Conservation (phyloP, 1,284 basidiomycete genomes). For the Cutaneotrichosporon sp. region DNA sequence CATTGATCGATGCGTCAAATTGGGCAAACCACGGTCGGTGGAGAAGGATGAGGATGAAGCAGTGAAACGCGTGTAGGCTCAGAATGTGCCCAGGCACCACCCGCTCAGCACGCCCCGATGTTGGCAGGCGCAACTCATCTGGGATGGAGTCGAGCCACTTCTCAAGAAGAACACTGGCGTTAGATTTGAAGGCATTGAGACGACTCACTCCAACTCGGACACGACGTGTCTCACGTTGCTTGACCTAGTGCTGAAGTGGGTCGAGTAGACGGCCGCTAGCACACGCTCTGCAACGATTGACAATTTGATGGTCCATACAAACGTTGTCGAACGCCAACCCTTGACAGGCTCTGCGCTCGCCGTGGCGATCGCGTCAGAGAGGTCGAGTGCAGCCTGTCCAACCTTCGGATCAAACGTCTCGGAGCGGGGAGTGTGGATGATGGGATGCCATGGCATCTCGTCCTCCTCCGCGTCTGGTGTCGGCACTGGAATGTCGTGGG, state of each 20-base stretch:
- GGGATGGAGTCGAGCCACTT: constrained; percentile 23
- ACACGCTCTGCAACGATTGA: constrained; percentile 22
- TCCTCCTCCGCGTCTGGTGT: constrained; percentile 15
- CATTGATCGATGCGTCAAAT: background rate
- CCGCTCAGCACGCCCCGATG: background rate
- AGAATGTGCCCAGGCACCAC: constrained; percentile 24
- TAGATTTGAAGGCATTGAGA: background rate
- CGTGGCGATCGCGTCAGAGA: constrained; percentile 10
- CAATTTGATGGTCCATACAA: constrained; percentile 19
- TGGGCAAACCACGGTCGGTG: constrained; percentile 24
- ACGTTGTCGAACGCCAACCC: constrained; percentile 21
- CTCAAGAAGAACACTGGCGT: constrained; percentile 8
- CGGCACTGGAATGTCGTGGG: constrained; percentile 22
- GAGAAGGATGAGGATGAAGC: constrained; percentile 25
- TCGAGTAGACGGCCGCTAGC: constrained; percentile 17
- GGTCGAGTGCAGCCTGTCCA: constrained; percentile 7
- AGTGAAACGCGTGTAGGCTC: constrained; percentile 23
- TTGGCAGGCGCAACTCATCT: constrained; percentile 12
- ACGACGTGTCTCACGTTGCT: constrained; percentile 14
- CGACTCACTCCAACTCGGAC: constrained; percentile 15
- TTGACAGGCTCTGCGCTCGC: constrained; percentile 13
- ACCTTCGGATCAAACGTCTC: constrained; percentile 9
- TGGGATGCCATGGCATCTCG: constrained; percentile 19
- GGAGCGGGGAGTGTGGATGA: constrained; percentile 8
- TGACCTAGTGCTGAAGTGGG: constrained; percentile 12